Evolutionary conservation across 208 protist genomes (phyloP).

Genomic region (Vickermania spadyakhi): DNA sequence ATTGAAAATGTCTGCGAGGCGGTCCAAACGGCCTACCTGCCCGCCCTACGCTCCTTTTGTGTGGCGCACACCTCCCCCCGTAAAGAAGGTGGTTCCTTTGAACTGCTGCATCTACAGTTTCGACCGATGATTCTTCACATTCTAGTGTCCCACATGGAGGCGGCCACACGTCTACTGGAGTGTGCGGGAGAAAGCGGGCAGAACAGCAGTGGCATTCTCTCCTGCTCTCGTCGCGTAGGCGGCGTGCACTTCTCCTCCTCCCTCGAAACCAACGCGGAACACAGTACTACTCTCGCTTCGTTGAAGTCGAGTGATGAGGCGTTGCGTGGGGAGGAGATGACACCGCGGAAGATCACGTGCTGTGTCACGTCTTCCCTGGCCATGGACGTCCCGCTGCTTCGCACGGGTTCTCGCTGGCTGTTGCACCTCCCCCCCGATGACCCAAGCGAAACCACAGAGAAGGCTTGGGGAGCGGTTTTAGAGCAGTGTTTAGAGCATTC

Average conservation of each 20-base stretch:
- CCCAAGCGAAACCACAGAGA: neutral
- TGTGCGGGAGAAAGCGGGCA: constrained; percentile 65
- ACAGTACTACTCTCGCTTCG: no score
- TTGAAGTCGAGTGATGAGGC: no score
- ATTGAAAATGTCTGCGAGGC: constrained; percentile 15
- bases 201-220: constrained; percentile 63
- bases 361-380: constrained; percentile 61
- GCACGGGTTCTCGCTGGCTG: constrained; percentile 30
- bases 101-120: constrained; percentile 79
- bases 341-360: constrained; percentile 62
- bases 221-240: constrained; percentile 41
- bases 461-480: constrained; percentile 23
- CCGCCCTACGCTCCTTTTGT: constrained; percentile 27
- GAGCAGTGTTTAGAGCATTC: constrained; percentile 23
- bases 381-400: constrained; percentile 59
- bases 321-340: no score
- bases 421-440: constrained; percentile 8
- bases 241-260: no score
- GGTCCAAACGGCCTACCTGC: constrained; percentile 16
- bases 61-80: constrained; percentile 22
- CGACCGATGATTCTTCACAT: constrained; percentile 82
- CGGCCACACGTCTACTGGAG: constrained; percentile 45
- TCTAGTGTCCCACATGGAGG: constrained; percentile 43
- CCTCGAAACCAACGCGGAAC: no score
- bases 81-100: constrained; percentile 1